Evolutionary conservation across 202 grass and related monocot genomes (phyloP), one percentile per base, ranked within the genome.

Genomic region (Setaria viridis): DNA sequence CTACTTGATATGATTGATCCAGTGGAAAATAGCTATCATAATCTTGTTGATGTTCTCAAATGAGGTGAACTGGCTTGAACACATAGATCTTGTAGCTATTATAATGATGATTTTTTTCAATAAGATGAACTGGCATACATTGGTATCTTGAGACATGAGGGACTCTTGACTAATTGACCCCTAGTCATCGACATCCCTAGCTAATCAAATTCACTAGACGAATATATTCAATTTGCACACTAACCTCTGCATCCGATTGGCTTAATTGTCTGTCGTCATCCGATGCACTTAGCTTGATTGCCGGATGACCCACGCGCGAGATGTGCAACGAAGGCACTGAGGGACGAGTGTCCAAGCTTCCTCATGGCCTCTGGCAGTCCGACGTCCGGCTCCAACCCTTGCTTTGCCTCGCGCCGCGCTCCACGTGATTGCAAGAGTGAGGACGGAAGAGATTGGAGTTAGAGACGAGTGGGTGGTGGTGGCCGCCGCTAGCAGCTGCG

Each of bases 21-120:
- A 63, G 7, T 45, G 35, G 20, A 49, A 82, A 9, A 21, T 46
- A 55, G 16, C 56, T 69, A 7, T 73, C 35, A 57, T 65, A 35
- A 80, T 55, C 42, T 68, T 87, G 41, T 75, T 37, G 56, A 39
- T 60, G 11, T 58, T 85, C 75, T 62, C 10, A 30, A 73, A 74
- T 74, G 59, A 7, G 12, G 39, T 74, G 60, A 51, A 34, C 42
- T 13, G 37, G 11, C 32, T 51, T 74, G 33, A 66, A 16, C 32
- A 21, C 33, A 63, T 47, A n/a, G 30, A 63, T 74, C 12, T 9
- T 69, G 19, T 59, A 63, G 7, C 16, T 67, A 25, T 65, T 56
- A 48, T 55, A 63, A 74, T 45, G 4, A 39, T 76, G 19, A 69
- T 29, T 67, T 7, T 65, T 80, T 80, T 17, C 9, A 49, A 80